These are phyloP conservation scores for Cytospora leucostoma DNA, from an alignment of 2,329 filamentous ascomycete species.

Conservation along the genomic window DNA sequence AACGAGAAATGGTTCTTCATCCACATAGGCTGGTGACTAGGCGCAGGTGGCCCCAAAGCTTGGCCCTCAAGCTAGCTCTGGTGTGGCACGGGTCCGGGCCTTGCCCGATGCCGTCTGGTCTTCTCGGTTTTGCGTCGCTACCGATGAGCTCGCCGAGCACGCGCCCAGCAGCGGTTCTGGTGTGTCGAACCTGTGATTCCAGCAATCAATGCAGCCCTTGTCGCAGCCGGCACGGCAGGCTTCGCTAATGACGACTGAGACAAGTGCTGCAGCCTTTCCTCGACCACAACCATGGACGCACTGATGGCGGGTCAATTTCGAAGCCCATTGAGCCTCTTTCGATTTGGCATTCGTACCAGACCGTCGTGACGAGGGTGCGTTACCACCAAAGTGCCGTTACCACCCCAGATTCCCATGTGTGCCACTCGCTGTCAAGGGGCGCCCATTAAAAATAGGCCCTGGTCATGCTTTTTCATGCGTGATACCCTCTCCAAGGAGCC, in stretches of 20 bases:
- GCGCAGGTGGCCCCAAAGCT: conserved; percentile 12
- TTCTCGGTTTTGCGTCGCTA: conserved; percentile 7
- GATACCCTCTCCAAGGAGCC: neutral
- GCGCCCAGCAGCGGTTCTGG: conserved; percentile 9
- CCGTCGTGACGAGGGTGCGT: neutral
- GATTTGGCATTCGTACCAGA: neutral
- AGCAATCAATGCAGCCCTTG: conserved; percentile 36
- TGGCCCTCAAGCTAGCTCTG: conserved; percentile 6
- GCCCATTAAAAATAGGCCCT: neutral
- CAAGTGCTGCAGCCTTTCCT: conserved; percentile 24
- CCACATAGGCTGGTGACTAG: neutral
- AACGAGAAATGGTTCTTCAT: neutral
- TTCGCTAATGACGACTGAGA: conserved; percentile 36
- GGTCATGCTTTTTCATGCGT: conserved; percentile 4
- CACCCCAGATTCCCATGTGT: neutral
- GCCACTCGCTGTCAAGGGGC: neutral
- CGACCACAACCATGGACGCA: conserved; percentile 17
- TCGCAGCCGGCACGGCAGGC: conserved; percentile 34
- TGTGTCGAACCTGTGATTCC: conserved; percentile 41
- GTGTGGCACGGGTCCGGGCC: conserved; percentile 6
- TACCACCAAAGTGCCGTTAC: neutral
- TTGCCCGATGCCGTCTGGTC: conserved; percentile 5
- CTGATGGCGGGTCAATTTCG: conserved; percentile 18
- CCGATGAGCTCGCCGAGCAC: conserved; percentile 12
- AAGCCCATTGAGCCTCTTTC: neutral